phyloP scores from a whole-genome alignment of 1,284 basidiomycete species.

The Inonotus obliquus region DNA sequence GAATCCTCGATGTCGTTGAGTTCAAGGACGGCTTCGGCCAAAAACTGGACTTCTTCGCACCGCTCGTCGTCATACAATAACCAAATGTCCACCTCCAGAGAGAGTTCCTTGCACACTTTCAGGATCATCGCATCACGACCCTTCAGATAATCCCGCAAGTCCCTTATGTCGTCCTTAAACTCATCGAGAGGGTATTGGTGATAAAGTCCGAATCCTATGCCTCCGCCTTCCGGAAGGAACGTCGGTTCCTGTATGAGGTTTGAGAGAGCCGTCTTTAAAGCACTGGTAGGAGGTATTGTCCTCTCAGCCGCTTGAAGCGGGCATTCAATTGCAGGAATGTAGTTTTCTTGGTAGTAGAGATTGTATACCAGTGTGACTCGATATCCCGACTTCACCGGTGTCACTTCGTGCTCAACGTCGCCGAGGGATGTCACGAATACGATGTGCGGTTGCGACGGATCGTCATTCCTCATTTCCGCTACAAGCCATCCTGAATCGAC shows the following conservation, averaged over 20 bases:
- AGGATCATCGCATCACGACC: slow-evolving; percentile 23
- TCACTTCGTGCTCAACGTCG: slow-evolving; percentile 35
- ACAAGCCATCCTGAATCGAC: not conserved
- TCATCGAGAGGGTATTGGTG: slow-evolving; percentile 28
- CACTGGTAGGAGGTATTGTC: slow-evolving; percentile 5
- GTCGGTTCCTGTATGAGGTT: slow-evolving; percentile 22
- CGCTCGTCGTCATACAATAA: not conserved
- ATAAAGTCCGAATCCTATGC: slow-evolving; percentile 30
- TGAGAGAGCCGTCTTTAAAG: not conserved
- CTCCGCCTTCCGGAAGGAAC: slow-evolving; percentile 29
- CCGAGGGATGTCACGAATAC: slow-evolving; percentile 23
- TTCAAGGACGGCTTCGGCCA: not conserved
- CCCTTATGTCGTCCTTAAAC: no score
- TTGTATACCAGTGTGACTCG: slow-evolving; percentile 40
- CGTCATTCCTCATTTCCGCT: not conserved
- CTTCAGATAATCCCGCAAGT: slow-evolving; percentile 22
- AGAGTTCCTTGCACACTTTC: not conserved
- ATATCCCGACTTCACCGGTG: slow-evolving; percentile 33
- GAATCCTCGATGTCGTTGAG: no score
- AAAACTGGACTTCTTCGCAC: not conserved
- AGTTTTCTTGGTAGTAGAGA: slow-evolving; percentile 23
- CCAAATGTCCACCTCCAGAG: not conserved
- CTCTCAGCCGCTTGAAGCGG: slow-evolving; percentile 3
- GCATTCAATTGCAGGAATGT: not conserved
- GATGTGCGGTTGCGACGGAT: slow-evolving; percentile 1